Evolutionary conservation across 108 stramenopile species (phyloP), one percentile per base, ranked within the genome.

Genomic region (Skeletonema potamos): DNA sequence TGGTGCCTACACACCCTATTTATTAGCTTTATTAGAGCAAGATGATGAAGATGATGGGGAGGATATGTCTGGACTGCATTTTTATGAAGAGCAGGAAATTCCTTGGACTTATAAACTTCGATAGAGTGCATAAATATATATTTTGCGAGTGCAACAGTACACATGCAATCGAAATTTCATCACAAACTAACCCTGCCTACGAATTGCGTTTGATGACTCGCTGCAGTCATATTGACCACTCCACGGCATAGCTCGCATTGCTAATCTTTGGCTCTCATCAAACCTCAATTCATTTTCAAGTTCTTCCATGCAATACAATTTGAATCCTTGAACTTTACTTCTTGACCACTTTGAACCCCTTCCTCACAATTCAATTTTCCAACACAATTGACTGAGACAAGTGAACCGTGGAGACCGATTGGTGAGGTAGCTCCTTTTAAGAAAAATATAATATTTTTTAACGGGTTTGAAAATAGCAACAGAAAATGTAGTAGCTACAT

Each of bases 1-100:
- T 61, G 92, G 92, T 4, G 92, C 90, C 12, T 72, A 80, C 28
- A 91, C 92, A 5, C 89, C 92, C 15, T 86, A 81, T 46, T 62
- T 85, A 43, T 60, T 89, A 58, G 84, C 86, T 37, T 51, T 80
- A 59, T 72, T 83, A 66, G 82, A 81, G 26, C 13, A 10, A n/a
- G 64, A 77, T 15, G 64, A 32, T 41, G 61, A 59, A 11, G 77
- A 58, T 15, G 64, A 59, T 6, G 46, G 32, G 4, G 81, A 78
- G 29, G 55, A 34, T 46, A 37, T 76, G n/a, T 68, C 72, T 20
- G 80, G 76, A n/a, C 69, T 84, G 18, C 83, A 81, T 24, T 84
- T 84, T 33, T 81, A 70, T 34, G 76, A 82, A 48, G 75, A 73
- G 62, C 27, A 41, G 2, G 81, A 82, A 51, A 78, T 82, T 12